These are phyloP conservation scores for Aspergillus aculeatus DNA, from an alignment of 2,329 filamentous ascomycete species.

Conservation along the genomic window DNA sequence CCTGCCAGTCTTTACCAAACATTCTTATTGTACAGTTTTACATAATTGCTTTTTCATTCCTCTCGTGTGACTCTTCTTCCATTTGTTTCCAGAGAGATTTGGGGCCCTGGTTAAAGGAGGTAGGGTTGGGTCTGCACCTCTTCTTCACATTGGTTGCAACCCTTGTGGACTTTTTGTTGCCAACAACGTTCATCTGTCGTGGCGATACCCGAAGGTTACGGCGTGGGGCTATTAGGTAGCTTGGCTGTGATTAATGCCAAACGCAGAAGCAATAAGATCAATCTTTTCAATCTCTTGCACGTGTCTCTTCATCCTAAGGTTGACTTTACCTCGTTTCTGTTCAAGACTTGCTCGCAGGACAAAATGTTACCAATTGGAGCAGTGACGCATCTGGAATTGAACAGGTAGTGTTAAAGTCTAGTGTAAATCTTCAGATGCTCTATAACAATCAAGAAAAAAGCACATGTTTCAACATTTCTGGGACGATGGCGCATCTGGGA, in stretches of 20 bases:
- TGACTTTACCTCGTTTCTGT: too few species aligned
- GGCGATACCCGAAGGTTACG: background rate
- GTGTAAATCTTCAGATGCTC: too few species aligned
- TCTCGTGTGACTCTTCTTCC: background rate
- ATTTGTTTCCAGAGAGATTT: background rate
- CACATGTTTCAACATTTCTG: accelerated
- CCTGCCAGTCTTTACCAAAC: background rate
- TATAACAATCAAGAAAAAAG: accelerated
- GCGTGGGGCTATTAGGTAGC: background rate
- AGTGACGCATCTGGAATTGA: background rate
- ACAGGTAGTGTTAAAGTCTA: too few species aligned
- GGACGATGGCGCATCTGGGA: background rate
- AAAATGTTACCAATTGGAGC: background rate
- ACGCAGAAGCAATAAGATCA: too few species aligned
- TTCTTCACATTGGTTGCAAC: background rate
- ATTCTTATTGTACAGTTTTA: background rate
- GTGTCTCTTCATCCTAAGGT: too few species aligned
- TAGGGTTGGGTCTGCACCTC: background rate
- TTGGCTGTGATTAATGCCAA: background rate
- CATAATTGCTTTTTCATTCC: background rate
- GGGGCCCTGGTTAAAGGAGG: background rate
- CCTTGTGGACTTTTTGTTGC: background rate
- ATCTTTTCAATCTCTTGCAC: too few species aligned
- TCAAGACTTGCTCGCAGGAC: too few species aligned
- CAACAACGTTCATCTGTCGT: background rate